Evolutionary conservation across 768 basidiomycete genomes (phyloP).

Genomic region (Termitomyces sp.): DNA sequence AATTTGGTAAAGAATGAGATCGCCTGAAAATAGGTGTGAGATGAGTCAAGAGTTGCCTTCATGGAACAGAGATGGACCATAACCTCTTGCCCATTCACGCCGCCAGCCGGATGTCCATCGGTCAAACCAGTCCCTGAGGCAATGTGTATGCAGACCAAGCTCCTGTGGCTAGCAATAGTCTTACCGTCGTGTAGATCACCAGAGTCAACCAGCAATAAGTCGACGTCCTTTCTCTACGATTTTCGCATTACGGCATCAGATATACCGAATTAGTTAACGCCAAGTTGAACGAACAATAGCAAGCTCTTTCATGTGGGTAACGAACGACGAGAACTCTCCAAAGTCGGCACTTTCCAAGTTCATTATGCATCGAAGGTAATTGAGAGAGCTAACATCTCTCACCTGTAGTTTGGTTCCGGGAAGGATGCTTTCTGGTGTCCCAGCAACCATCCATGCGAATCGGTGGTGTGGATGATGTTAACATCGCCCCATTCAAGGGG

Average conservation of each 20-base stretch:
- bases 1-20: conserved; percentile 71
- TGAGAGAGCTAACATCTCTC: too few species aligned
- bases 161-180: too few species aligned
- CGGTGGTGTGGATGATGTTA: conserved; percentile 84
- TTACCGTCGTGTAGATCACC: conserved; percentile 75
- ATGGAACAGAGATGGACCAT: too few species aligned
- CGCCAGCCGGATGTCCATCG: conserved; percentile 69
- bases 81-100: too few species aligned
- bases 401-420: conserved; percentile 77
- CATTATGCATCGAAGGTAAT: too few species aligned
- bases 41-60: too few species aligned
- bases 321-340: conserved; percentile 18
- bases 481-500: conserved; percentile 84
- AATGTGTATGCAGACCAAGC: neutral
- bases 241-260: too few species aligned
- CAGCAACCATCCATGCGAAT: conserved; percentile 67
- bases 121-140: conserved; percentile 65
- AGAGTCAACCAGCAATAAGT: conserved; percentile 78
- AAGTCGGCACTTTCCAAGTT: conserved; percentile 29
- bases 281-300: neutral
- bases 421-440: conserved; percentile 75
- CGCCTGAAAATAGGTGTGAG: conserved; percentile 52
- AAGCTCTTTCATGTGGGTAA: conserved; percentile 11
- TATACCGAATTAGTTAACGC: too few species aligned
- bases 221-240: conserved; percentile 61